Conservation (phyloP, 2,329 filamentous ascomycete genomes). For the Fusarium longipes region DNA sequence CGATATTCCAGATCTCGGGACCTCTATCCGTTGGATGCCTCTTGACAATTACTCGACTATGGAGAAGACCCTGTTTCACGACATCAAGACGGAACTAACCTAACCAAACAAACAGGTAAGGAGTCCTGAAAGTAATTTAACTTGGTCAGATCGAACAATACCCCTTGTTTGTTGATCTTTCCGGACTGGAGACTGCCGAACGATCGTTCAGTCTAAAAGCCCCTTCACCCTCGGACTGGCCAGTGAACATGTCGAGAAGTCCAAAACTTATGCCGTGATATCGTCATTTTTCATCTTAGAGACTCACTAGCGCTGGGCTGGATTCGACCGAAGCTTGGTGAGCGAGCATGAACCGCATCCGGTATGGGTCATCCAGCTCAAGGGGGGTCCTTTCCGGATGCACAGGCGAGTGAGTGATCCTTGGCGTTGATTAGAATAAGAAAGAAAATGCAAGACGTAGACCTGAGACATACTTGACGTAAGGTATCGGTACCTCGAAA, state of each 20-base stretch:
- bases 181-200: constrained; percentile 28
- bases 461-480: constrained; percentile 36
- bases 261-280: constrained; percentile 38
- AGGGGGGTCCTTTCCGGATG: constrained; percentile 28
- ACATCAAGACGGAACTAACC: constrained; percentile 25
- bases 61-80: constrained; percentile 33
- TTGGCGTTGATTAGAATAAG: constrained; percentile 8
- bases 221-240: constrained; percentile 21
- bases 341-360: constrained; percentile 43
- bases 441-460: constrained; percentile 27
- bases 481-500: constrained; percentile 24
- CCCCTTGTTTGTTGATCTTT: constrained; percentile 25
- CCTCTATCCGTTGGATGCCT: constrained; percentile 4
- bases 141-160: constrained; percentile 11
- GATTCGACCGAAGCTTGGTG: constrained; percentile 38
- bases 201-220: constrained; percentile 16
- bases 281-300: constrained; percentile 45
- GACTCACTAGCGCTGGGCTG: constrained; percentile 36
- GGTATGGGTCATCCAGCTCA: constrained; percentile 34
- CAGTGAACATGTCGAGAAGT: constrained; percentile 10
- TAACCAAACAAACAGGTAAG: constrained; percentile 10
- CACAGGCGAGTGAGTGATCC: constrained; percentile 27
- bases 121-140: constrained; percentile 7
- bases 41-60: constrained; percentile 8
- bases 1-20: background rate